phyloP scores from a whole-genome alignment of 1,284 basidiomycete genomes.

The Papiliotrema fonsecae region DNA sequence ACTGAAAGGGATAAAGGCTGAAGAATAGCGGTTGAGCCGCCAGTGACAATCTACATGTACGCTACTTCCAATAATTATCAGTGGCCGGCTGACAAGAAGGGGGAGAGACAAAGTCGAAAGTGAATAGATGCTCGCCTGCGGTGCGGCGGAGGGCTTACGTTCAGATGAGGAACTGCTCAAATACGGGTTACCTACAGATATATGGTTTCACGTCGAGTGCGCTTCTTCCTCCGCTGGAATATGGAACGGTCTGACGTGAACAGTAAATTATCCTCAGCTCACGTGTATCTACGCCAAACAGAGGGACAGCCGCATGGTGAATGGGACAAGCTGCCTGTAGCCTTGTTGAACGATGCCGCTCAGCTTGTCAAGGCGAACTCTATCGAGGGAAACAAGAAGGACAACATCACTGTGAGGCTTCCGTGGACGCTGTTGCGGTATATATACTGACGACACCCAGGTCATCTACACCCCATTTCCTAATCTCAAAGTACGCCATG shows the following conservation, averaged over 20 bases:
- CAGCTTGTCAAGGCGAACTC: constrained; percentile 97
- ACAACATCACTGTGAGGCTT: constrained; percentile 63
- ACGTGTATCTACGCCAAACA: constrained; percentile 87
- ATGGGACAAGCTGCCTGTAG: constrained; percentile 82
- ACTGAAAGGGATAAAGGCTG: constrained; percentile 3
- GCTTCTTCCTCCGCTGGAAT: constrained; percentile 2
- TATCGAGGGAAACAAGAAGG: constrained; percentile 96
- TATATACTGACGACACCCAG: constrained; percentile 6
- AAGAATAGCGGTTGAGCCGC: constrained; percentile 54
- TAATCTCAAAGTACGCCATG: constrained; percentile 69
- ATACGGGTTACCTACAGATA: constrained; percentile 63
- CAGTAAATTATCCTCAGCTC: constrained; percentile 88
- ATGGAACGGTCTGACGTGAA: background rate
- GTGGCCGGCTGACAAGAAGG: constrained; percentile 46
- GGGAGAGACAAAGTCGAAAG: constrained; percentile 96
- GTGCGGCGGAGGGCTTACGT: constrained; percentile 4
- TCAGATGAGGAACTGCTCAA: constrained; percentile 89
- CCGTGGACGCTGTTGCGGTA: background rate
- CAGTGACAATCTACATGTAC: constrained; percentile 73
- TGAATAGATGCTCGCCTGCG: constrained; percentile 36
- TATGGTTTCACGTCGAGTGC: constrained; percentile 58
- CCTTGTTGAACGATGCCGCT: constrained; percentile 76
- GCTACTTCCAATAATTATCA: constrained; percentile 4
- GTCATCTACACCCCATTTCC: constrained; percentile 90
- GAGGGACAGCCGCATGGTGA: constrained; percentile 57